Evolutionary conservation across 257 asterid genomes (phyloP).

Genomic region (Solanum pennellii): DNA sequence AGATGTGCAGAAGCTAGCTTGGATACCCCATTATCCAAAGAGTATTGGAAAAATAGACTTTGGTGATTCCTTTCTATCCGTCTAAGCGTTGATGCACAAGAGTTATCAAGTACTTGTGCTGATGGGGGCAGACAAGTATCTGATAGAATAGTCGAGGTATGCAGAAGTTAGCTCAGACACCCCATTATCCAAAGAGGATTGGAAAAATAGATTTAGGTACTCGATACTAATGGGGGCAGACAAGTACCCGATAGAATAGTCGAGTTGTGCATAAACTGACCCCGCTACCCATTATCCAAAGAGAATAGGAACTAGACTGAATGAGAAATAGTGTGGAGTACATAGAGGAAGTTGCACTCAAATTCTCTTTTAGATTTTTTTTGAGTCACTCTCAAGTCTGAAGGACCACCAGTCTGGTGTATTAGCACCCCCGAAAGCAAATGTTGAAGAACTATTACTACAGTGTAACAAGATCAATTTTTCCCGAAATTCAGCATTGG

Average conservation of each 20-base stretch:
- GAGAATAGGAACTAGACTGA: neutral
- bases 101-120: neutral
- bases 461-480: neutral
- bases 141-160: neutral
- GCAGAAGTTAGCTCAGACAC: neutral
- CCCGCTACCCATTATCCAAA: neutral
- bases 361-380: neutral
- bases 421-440: neutral
- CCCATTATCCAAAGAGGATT: neutral
- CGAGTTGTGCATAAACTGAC: neutral
- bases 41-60: neutral
- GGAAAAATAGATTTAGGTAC: neutral
- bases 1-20: too few relatives aligned
- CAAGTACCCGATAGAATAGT: neutral
- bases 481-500: neutral
- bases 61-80: neutral
- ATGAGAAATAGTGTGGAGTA: neutral
- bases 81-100: neutral
- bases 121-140: neutral
- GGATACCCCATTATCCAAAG: neutral
- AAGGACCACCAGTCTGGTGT: neutral
- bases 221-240: neutral
- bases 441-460: neutral
- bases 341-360: neutral
- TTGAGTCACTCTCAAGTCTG: neutral